phyloP scores from a whole-genome alignment of 2,329 filamentous ascomycete genomes.

The Lecanicillium sp. region DNA sequence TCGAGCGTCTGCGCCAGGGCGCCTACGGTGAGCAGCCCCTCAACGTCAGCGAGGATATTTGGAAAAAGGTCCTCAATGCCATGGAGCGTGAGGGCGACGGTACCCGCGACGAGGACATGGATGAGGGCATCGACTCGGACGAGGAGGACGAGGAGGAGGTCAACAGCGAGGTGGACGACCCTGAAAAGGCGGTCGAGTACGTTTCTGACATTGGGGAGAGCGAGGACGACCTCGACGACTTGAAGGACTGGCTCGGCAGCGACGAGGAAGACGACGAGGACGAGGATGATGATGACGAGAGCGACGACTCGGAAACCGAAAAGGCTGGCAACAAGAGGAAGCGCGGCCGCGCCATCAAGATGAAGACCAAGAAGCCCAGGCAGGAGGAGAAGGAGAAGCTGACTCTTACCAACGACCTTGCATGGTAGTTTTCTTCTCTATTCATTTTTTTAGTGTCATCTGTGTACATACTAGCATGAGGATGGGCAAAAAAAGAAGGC shows the following conservation, averaged over 20 bases:
- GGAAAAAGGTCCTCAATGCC: constrained; percentile 92
- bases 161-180: constrained; percentile 60
- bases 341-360: constrained; percentile 39
- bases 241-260: constrained; percentile 89
- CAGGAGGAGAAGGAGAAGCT: constrained; percentile 57
- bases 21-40: constrained; percentile 92
- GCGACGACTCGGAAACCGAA: constrained; percentile 49
- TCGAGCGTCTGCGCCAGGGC: constrained; percentile 83
- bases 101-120: constrained; percentile 75
- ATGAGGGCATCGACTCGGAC: constrained; percentile 76
- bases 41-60: constrained; percentile 90
- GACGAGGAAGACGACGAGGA: constrained; percentile 50
- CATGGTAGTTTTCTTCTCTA: constrained; percentile 24
- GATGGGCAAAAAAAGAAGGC: not conserved
- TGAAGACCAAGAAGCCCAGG: constrained; percentile 35
- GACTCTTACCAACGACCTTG: constrained; percentile 32
- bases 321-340: constrained; percentile 50
- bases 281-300: constrained; percentile 51
- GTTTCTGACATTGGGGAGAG: constrained; percentile 85
- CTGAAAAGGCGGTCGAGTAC: constrained; percentile 79
- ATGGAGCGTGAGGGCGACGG: constrained; percentile 84
- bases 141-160: constrained; percentile 63
- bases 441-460: constrained; percentile 3
- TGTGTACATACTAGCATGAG: not conserved
- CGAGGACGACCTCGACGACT: constrained; percentile 68